Percentiles rank a stretch among this genome's conserved stretches.
phyloP scores from a whole-genome alignment of 1,284 basidiomycete genomes.

The Rhodotorula sp. region DNA sequence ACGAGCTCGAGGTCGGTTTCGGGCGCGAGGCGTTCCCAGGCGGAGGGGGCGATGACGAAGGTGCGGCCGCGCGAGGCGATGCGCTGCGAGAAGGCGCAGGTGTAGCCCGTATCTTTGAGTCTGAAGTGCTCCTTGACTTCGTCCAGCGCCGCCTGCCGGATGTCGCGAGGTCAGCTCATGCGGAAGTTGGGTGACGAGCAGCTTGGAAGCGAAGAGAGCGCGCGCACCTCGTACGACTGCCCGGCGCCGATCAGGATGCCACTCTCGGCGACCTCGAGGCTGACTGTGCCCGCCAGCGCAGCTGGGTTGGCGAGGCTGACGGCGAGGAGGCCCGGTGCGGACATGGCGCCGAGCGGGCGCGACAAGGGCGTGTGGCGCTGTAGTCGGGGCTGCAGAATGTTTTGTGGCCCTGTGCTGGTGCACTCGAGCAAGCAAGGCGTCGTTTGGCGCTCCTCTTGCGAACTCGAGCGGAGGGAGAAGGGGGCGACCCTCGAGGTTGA shows the following conservation, averaged over 20 bases:
- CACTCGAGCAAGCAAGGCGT: too few species aligned
- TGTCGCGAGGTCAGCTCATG: neutral
- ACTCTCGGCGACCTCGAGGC: neutral
- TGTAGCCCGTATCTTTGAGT: neutral
- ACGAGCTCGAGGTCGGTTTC: neutral
- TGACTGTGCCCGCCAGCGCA: neutral
- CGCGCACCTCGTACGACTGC: slow-evolving; percentile 12
- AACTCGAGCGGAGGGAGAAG: too few species aligned
- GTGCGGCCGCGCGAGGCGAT: neutral
- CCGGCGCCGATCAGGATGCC: neutral
- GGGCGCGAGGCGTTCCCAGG: neutral
- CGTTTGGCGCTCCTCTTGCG: too few species aligned
- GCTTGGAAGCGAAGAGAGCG: too few species aligned
- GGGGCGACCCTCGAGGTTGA: too few species aligned
- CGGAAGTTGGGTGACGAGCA: neutral
- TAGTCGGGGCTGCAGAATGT: too few species aligned
- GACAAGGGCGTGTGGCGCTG: too few species aligned
- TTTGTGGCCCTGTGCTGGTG: too few species aligned
- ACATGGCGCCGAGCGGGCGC: too few species aligned
- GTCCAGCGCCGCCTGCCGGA: neutral
- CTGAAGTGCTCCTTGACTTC: neutral
- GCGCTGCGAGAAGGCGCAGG: slow-evolving; percentile 2
- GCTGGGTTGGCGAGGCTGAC: neutral
- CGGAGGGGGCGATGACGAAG: slow-evolving; percentile 1
- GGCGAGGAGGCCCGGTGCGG: neutral